Percentiles rank a stretch among this genome's conserved stretches.
Conservation (phyloP, 2,329 filamentous ascomycete genomes). For the Talaromyces sp. region DNA sequence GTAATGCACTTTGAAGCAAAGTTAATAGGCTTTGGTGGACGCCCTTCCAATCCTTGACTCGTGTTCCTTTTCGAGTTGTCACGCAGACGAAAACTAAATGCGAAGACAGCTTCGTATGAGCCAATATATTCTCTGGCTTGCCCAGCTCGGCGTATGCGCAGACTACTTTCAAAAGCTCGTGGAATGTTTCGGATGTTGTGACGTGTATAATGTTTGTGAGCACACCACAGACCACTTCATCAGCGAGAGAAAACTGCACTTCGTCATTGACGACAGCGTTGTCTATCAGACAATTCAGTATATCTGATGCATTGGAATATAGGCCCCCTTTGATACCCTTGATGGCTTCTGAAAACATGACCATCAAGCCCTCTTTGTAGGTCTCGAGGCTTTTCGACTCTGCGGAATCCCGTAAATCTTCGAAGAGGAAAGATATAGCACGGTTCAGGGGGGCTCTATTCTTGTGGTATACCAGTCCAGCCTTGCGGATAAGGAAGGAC, state of each 20-base stretch:
- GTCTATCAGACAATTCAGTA: constrained; percentile 51
- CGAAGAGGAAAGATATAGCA: constrained; percentile 68
- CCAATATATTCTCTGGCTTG: constrained; percentile 35
- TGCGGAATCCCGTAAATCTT: constrained; percentile 55
- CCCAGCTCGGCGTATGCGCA: constrained; percentile 46
- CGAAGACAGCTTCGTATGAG: constrained; percentile 40
- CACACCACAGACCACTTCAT: constrained; percentile 69
- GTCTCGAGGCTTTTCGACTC: constrained; percentile 44
- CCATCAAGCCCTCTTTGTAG: constrained; percentile 87
- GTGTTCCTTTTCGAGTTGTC: constrained; percentile 72
- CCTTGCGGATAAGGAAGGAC: constrained; percentile 89
- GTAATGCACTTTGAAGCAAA: constrained; percentile 46
- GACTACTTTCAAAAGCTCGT: constrained; percentile 62
- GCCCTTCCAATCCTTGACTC: constrained; percentile 67
- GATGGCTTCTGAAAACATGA: constrained; percentile 79
- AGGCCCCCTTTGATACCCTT: constrained; percentile 58
- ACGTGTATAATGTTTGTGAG: constrained; percentile 81
- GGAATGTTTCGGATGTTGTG: constrained; percentile 69
- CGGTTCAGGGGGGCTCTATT: constrained; percentile 63
- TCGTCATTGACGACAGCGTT: constrained; percentile 30
- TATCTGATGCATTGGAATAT: constrained; percentile 55
- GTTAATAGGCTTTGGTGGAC: constrained; percentile 57
- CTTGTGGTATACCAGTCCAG: constrained; percentile 71
- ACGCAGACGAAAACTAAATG: constrained; percentile 59
- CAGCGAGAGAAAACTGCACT: constrained; percentile 33